A percentile compares a stretch with the other conserved stretches of the same genome.
phyloP scores from a whole-genome alignment of 768 basidiomycete genomes.

The Auricularia cornea region DNA sequence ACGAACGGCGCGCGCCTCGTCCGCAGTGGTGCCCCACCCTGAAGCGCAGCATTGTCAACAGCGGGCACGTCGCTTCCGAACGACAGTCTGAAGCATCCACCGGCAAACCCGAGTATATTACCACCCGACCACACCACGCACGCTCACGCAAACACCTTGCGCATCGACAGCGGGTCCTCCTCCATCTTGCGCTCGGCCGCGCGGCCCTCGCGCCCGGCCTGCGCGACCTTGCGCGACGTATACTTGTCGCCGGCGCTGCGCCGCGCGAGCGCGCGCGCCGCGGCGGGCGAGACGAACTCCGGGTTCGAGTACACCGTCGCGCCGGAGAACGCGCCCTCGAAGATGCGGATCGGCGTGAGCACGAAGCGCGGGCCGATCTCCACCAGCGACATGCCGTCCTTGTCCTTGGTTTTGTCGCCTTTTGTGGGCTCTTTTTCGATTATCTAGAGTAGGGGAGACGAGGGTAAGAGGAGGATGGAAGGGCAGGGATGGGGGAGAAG shows the following conservation, averaged over 20 bases:
- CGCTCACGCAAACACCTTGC: conserved; percentile 79
- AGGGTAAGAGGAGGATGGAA: conserved; percentile 10
- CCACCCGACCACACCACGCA: background rate
- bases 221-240: conserved; percentile 67
- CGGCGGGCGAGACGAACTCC: conserved; percentile 88
- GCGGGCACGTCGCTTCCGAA: too few relatives aligned
- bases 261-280: conserved; percentile 60
- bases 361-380: conserved; percentile 99
- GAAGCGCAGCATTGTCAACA: too few relatives aligned
- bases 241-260: conserved; percentile 76
- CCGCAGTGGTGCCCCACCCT: too few relatives aligned
- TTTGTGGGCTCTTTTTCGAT: conserved; percentile 77
- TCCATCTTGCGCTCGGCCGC: conserved; percentile 53
- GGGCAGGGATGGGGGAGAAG: background rate
- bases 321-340: conserved; percentile 94
- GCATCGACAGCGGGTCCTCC: conserved; percentile 75
- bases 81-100: too few relatives aligned
- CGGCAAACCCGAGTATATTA: background rate
- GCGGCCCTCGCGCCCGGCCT: conserved; percentile 56
- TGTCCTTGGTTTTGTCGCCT: conserved; percentile 14
- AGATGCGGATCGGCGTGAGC: conserved; percentile 93
- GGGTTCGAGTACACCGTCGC: conserved; percentile 94
- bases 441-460: conserved; percentile 37
- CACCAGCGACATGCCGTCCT: conserved; percentile 73
- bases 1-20: too few relatives aligned